Evolutionary conservation across 441 rosid genomes (phyloP), one percentile per base, ranked within the genome.

Genomic region (Pelargonium cotyledonis): DNA sequence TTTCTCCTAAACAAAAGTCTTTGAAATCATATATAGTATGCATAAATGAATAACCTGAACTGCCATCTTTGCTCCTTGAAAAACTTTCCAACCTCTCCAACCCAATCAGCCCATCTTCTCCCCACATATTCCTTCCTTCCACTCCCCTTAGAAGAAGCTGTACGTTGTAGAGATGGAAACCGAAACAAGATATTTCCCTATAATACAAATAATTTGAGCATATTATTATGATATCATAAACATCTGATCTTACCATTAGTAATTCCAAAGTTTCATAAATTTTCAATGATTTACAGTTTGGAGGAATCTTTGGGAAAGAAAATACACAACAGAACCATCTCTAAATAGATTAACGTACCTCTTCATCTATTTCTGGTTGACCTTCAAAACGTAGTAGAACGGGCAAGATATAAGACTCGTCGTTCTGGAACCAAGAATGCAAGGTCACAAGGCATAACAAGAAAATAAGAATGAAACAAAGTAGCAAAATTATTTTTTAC

Each of bases 381-480:
- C 99, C 99, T 80, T 95, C 99, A 88, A 88, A 95, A 65, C 87
- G 88, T 57, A 95, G 81, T 77, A 95, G 97, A 71, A 92, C 97
- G 55, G 99, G 99, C 53, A 95, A 80, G 75, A 95, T 79, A 75
- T 88, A 92, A 23, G 99, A 95, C 79, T 95, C 99, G 63, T 95
- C 99, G 64, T 67, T 80, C 99, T 95, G 84, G 44, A 79, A 75
- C 58, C 75, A 77, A 68, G 1, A 76, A 75, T 14, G 67, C 63
- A 69, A 72, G 29, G 58, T 51, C 19, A 18, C 61, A 16, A 55
- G 21, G 26, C 26, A 18, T 12, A 18, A 57, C 8, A 68, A 38
- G 41, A 38, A 31, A 31, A 31, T 31, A 31, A 31, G 38, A 31
- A 31, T 31, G 41, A 38, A 38, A 38, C 8, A 6, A 38, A 38